Conservation (phyloP, 345 rosid species). For the Salix caprea region DNA sequence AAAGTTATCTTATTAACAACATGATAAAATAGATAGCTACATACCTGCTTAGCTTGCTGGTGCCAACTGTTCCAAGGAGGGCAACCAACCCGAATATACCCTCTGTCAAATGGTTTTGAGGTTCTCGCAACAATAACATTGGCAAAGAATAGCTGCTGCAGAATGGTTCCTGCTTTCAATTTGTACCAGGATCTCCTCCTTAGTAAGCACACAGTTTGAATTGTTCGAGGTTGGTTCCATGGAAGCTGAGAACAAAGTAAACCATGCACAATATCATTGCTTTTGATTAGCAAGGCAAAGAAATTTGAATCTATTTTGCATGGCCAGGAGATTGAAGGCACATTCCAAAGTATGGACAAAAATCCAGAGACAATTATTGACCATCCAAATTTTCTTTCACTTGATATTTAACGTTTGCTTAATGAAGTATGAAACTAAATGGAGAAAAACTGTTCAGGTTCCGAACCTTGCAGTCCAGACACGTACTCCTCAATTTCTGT, state of each 20-base stretch:
- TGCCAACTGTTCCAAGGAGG: slow-evolving; percentile 49
- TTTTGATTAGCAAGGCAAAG: not conserved
- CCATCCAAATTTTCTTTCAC: too few species aligned
- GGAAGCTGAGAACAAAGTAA: slow-evolving; percentile 30
- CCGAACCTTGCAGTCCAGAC: slow-evolving; percentile 42
- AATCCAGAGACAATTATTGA: too few species aligned
- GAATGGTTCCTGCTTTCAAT: slow-evolving; percentile 36
- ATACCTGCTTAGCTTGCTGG: slow-evolving; percentile 53
- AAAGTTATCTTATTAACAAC: not conserved
- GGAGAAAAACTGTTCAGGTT: not conserved
- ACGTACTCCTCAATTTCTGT: slow-evolving; percentile 24
- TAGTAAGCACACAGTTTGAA: slow-evolving; percentile 27
- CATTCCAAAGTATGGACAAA: too few species aligned
- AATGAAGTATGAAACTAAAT: not conserved
- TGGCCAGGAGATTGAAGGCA: too few species aligned
- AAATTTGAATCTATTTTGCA: not conserved
- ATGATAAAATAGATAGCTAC: not conserved
- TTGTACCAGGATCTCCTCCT: slow-evolving; percentile 38
- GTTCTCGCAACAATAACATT: slow-evolving; percentile 11
- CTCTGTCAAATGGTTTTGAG: slow-evolving; percentile 15
- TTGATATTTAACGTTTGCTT: too few species aligned
- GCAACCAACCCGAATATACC: slow-evolving; percentile 50
- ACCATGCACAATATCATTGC: not conserved
- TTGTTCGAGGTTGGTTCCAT: slow-evolving; percentile 20
- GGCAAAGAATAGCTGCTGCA: slow-evolving; percentile 47